A percentile compares a stretch with the other conserved stretches of the same genome.
Evolutionary conservation across 2,329 filamentous ascomycete genomes (phyloP).

Genomic region (Fusarium chuoi): DNA sequence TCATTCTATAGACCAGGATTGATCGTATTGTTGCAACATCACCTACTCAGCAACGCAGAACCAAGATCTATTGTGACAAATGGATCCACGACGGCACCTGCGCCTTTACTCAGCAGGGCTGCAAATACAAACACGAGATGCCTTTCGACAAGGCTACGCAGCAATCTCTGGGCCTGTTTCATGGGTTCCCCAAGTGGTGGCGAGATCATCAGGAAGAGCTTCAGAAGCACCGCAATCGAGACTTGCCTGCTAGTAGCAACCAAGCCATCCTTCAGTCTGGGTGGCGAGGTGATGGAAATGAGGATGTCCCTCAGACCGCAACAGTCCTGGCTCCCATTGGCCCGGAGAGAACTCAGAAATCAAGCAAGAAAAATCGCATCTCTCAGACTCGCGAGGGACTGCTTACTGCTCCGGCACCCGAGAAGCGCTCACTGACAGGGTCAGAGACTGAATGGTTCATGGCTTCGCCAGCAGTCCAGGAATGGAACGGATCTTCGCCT

Average conservation of each 20-base stretch:
- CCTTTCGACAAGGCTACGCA: slow-evolving; percentile 75
- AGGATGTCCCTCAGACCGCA: not conserved
- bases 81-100: slow-evolving; percentile 91
- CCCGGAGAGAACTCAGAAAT: slow-evolving; percentile 23
- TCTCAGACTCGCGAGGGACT: slow-evolving; percentile 40
- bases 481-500: slow-evolving; percentile 24
- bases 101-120: slow-evolving; percentile 86
- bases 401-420: slow-evolving; percentile 44
- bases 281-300: slow-evolving; percentile 24
- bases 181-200: slow-evolving; percentile 71
- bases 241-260: not conserved
- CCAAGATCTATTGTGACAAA: slow-evolving; percentile 85
- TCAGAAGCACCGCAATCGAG: slow-evolving; percentile 38
- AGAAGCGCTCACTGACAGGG: slow-evolving; percentile 47
- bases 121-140: slow-evolving; percentile 92
- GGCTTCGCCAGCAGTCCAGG: slow-evolving; percentile 14
- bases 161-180: slow-evolving; percentile 74
- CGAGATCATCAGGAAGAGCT: slow-evolving; percentile 63
- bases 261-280: slow-evolving; percentile 12
- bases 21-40: slow-evolving; percentile 48
- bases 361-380: not conserved
- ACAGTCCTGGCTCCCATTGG: slow-evolving; percentile 27
- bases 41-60: slow-evolving; percentile 55
- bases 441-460: slow-evolving; percentile 20
- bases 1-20: slow-evolving; percentile 45